Base-by-base conservation (phyloP, 164 flowering plant species). In the Nelumbo lutea region DNA sequence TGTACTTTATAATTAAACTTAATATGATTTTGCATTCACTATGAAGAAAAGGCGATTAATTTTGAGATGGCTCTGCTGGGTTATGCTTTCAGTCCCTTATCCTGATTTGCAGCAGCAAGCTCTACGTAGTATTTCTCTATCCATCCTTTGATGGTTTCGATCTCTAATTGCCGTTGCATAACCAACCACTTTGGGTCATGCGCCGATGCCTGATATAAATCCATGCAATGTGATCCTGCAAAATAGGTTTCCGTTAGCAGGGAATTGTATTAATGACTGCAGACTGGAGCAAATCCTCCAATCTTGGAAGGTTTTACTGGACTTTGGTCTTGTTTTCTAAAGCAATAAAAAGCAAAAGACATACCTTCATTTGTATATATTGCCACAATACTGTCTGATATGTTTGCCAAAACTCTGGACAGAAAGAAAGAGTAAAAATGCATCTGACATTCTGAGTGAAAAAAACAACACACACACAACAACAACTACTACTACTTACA, bases 341-440 rank as follows among this genome's bases (percentile, higher is more conserved):
- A 27, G 27, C 27, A 15, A 27, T 51, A 60, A 67, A 55, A 42
- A 45, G 15, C 41, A 51, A 14, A 56, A 65, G 4, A 13, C 43
- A 7, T 79, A 84, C 83, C 87, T 38, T 85, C 64, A 1, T 9
- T 59, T 15, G 90, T 85, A 41, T 66, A 45, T 27, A 87, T 58
- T 0, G 90, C 89, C 13, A 85, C 56, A 6, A 88, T 27, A 58
- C 73, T 87, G 51, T 84, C 75, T 4, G 91, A 87, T 64, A 87
- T 71, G 72, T 79, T 70, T 48, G 81, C 74, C 70, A 89, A 64
- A 11, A 87, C 88, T 74, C 90, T 69, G 70, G 13, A 13, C 11
- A 14, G 15, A 43, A 44, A 8, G 57, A 61, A 66, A 64, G 3
- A 48, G 50, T 27, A 27, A 27, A 27, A 27, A 27, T 27, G 27